Evolutionary conservation across 2,329 filamentous ascomycete species (phyloP).

Genomic region (Calonectria montana): DNA sequence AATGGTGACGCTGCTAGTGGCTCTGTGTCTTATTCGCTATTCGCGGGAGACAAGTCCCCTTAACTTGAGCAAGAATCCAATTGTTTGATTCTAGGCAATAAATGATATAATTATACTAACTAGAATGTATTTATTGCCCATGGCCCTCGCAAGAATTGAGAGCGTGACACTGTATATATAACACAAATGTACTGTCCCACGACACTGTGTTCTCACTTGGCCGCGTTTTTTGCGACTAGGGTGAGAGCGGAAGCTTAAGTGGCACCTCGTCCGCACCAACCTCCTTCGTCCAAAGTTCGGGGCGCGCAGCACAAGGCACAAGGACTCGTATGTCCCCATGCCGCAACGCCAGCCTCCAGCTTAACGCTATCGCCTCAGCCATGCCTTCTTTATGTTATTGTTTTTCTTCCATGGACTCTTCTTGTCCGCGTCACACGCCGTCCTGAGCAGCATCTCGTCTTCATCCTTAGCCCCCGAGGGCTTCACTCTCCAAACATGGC

Average conservation of each 20-base stretch:
- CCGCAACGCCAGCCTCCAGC: slow-evolving; percentile 27
- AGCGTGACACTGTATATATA: too few species aligned
- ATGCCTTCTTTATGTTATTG: slow-evolving; percentile 37
- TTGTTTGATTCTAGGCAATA: not conserved
- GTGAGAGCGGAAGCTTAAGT: not conserved
- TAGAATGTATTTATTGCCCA: not conserved
- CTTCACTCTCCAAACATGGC: slow-evolving; percentile 32
- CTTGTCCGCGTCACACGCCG: slow-evolving; percentile 5
- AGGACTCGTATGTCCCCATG: slow-evolving; percentile 4
- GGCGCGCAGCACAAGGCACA: not conserved
- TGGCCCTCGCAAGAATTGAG: not conserved
- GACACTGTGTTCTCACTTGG: not conserved
- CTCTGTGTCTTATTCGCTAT: not conserved
- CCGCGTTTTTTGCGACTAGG: not conserved
- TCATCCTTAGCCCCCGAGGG: slow-evolving; percentile 3
- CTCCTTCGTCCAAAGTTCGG: not conserved
- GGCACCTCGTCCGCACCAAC: slow-evolving; percentile 6
- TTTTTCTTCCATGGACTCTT: slow-evolving; percentile 28
- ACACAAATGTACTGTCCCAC: not conserved
- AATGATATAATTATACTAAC: too few species aligned
- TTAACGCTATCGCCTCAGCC: slow-evolving; percentile 38
- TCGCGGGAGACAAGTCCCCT: not conserved
- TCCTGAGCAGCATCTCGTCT: not conserved
- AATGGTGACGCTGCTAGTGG: not conserved
- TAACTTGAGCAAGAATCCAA: not conserved